Base-by-base conservation (phyloP, 1,139 yeast genomes). In the Protomyces lactucae-debilis region DNA sequence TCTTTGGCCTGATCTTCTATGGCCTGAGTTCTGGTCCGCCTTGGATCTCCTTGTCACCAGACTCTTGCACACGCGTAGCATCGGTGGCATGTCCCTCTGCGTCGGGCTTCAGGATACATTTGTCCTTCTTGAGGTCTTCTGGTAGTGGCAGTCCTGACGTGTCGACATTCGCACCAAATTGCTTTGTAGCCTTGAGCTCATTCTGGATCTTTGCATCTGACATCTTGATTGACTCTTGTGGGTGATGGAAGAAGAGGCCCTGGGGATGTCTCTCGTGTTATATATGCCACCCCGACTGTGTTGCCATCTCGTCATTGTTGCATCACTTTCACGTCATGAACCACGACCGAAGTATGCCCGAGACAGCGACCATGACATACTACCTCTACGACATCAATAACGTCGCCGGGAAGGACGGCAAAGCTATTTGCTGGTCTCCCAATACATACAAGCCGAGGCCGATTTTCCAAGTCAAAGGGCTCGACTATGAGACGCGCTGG, bases 161-260 rank as follows among this genome's bases (percentile, higher is more conserved):
- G 45, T 59, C 63, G 35, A 52, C 57, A 35, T 40, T 35, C n/a
- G 52, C 40, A 8, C 57, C 63, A 23, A 59, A 28, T 25, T 52
- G 57, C 53, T 59, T 40, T 3, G 63, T 52, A 45, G 63, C 63
- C n/a, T 59, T 52, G 36, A 52, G 52, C n/a, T 59, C 63, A 51
- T 59, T 37, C 45, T 40, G 56, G 5, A 55, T 51, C 32, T 52
- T 52, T 40, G 55, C 52, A 53, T 59, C 63, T 3, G 52, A 45
- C 63, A 59, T 59, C 12, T n/a, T 57, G 5, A 1, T 5, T 46
- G 28, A 21, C 18, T 6, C 32, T 37, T 37, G 4, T 37, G 43
- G 32, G 8, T 28, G 32, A 25, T 25, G 21, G 21, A 21, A 21
- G 21, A 21, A 21, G 21, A 21, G 21, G 21, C 21, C 2, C 21